Conservation (phyloP, 2,329 filamentous ascomycete species). For the Arthroderma uncinatum region DNA sequence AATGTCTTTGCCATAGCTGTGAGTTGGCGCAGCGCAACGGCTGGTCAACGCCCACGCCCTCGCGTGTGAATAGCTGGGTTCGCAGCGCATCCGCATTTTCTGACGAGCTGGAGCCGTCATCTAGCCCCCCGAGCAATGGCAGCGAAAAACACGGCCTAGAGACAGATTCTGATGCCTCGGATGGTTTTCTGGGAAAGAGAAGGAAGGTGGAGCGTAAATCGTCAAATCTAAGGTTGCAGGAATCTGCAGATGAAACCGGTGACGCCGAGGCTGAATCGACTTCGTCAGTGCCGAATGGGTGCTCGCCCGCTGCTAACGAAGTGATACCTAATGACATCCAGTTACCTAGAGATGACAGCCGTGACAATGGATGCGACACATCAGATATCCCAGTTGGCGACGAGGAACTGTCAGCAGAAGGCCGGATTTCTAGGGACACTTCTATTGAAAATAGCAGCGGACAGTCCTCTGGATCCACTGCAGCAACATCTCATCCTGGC, state of each 20-base stretch:
- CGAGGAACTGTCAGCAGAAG: not conserved
- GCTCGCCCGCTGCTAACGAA: not conserved
- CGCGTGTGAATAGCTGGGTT: constrained; percentile 3
- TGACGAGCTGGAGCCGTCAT: not conserved
- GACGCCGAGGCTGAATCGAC: not conserved
- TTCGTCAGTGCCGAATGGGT: not conserved
- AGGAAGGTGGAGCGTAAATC: constrained; percentile 2
- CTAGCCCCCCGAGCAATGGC: not conserved
- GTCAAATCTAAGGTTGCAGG: not conserved
- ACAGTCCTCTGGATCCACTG: constrained; percentile 26
- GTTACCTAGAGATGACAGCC: constrained; percentile 10
- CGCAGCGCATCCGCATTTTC: not conserved
- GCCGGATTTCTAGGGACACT: not conserved
- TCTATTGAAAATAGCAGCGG: constrained; percentile 24
- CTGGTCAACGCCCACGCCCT: constrained; percentile 48
- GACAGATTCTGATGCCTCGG: not conserved
- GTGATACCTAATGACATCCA: not conserved
- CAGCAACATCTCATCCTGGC: constrained; percentile 29
- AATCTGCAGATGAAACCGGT: not conserved
- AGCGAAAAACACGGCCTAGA: not conserved
- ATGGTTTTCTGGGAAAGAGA: not conserved
- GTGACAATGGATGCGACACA: not conserved
- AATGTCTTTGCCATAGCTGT: constrained; percentile 84
- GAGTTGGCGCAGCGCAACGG: constrained; percentile 67
- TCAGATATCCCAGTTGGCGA: not conserved